Evolutionary conservation across 2,329 filamentous ascomycete species (phyloP).

Genomic region (Septoria linicola): DNA sequence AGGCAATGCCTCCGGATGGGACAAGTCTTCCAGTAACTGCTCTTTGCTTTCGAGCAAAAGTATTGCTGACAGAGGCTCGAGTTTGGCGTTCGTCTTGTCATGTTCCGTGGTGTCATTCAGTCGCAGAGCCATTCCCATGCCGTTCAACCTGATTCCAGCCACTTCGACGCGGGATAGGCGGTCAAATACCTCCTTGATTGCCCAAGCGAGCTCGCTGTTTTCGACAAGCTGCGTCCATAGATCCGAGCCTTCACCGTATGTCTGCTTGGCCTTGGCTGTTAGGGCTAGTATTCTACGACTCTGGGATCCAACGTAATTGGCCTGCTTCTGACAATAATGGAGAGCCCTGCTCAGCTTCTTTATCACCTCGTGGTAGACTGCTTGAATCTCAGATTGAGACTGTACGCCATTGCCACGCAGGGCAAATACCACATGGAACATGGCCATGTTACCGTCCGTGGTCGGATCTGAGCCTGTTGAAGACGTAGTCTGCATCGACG

Average conservation of each 20-base stretch:
- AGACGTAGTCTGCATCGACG: slow-evolving; percentile 32
- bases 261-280: slow-evolving; percentile 77
- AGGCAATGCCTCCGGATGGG: slow-evolving; percentile 70
- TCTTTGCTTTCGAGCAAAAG: slow-evolving; percentile 81
- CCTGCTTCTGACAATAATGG: slow-evolving; percentile 87
- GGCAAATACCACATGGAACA: slow-evolving; percentile 97
- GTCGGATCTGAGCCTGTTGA: slow-evolving; percentile 35
- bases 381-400: slow-evolving; percentile 63
- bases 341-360: slow-evolving; percentile 91
- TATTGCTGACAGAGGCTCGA: slow-evolving; percentile 73
- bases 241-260: slow-evolving; percentile 39
- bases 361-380: slow-evolving; percentile 85
- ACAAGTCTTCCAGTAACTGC: slow-evolving; percentile 69
- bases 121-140: slow-evolving; percentile 64
- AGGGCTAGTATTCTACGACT: slow-evolving; percentile 76
- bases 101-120: slow-evolving; percentile 47
- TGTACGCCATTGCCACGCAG: slow-evolving; percentile 77
- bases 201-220: slow-evolving; percentile 37
- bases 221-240: slow-evolving; percentile 31
- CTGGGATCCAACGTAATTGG: slow-evolving; percentile 88
- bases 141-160: slow-evolving; percentile 59
- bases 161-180: slow-evolving; percentile 24
- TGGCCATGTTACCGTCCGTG: slow-evolving; percentile 68
- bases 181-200: slow-evolving; percentile 32
- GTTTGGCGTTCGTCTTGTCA: neutral